Conservation (phyloP, 768 basidiomycete species). For the Tylopilus plumbeoviolaceoides region DNA sequence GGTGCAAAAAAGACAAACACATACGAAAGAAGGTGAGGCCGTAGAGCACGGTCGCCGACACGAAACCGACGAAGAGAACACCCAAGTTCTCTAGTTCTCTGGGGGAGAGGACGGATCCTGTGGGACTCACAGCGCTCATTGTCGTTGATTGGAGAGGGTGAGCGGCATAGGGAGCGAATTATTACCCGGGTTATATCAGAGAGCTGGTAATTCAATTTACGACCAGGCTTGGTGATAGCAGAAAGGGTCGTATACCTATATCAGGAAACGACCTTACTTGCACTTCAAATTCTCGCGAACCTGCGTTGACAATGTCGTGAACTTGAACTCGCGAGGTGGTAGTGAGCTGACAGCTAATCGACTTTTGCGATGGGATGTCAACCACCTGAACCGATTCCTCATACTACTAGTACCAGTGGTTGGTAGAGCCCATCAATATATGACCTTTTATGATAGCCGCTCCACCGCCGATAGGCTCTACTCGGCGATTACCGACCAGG, state of each 20-base stretch:
- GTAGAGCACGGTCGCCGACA: conserved; percentile 25
- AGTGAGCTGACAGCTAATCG: too few species aligned
- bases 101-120: conserved; percentile 7
- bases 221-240: neutral
- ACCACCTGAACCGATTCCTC: too few species aligned
- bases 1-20: neutral
- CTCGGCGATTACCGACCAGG: too few species aligned
- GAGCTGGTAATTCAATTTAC: neutral
- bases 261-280: neutral
- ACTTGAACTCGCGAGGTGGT: too few species aligned
- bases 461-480: too few species aligned
- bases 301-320: too few species aligned
- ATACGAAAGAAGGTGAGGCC: conserved; percentile 33
- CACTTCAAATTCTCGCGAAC: too few species aligned
- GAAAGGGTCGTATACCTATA: neutral
- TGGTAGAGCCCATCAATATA: too few species aligned
- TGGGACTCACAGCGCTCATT: conserved; percentile 12
- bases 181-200: too few species aligned
- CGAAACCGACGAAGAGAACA: conserved; percentile 27
- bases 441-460: too few species aligned
- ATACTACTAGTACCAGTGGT: too few species aligned
- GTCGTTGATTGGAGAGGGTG: neutral
- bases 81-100: conserved; percentile 25
- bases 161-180: neutral
- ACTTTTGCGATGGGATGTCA: too few species aligned